Percentiles rank a stretch among this genome's conserved stretches.
These are phyloP conservation scores for Ottelia alismoides DNA, from an alignment of 106 monocot genomes.

Conservation along the genomic window DNA sequence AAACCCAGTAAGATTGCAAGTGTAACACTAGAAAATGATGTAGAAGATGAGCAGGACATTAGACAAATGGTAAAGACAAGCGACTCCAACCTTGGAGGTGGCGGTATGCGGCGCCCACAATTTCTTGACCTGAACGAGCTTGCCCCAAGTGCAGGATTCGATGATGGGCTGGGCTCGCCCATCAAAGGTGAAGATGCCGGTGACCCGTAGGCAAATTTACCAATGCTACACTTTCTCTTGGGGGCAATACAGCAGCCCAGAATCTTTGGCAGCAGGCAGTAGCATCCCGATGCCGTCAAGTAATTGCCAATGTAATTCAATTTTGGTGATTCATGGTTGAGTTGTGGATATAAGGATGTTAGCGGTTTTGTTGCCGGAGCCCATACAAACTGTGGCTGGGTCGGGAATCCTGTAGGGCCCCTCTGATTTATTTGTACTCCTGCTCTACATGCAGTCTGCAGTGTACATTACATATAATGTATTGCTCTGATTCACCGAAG, in stretches of 20 bases:
- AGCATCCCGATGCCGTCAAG: too few relatives aligned
- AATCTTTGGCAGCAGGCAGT: too few relatives aligned
- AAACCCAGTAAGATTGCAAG: conserved; percentile 1
- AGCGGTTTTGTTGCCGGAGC: too few relatives aligned
- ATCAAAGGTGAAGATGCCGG: conserved; percentile 38
- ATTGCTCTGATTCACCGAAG: too few relatives aligned
- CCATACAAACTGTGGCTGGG: too few relatives aligned
- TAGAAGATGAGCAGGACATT: conserved; percentile 13
- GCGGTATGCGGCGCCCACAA: conserved; percentile 21
- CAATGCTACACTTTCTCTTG: not conserved
- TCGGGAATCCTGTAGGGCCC: too few relatives aligned
- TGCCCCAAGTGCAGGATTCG: conserved; percentile 69
- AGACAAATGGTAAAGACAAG: conserved; percentile 10
- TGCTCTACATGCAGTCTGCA: too few relatives aligned
- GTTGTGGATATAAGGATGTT: too few relatives aligned
- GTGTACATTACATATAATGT: too few relatives aligned
- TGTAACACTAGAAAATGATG: conserved; percentile 10
- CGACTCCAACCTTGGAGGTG: conserved; percentile 13
- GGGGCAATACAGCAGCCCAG: conserved; percentile 4
- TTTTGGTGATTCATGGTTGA: too few relatives aligned
- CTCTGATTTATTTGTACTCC: too few relatives aligned
- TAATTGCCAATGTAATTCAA: too few relatives aligned
- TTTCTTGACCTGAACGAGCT: conserved; percentile 89
- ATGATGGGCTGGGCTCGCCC: conserved; percentile 34
- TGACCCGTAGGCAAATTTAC: conserved; percentile 1